Conservation (phyloP, 2,329 filamentous ascomycete genomes). For the Cladosporium sp. region DNA sequence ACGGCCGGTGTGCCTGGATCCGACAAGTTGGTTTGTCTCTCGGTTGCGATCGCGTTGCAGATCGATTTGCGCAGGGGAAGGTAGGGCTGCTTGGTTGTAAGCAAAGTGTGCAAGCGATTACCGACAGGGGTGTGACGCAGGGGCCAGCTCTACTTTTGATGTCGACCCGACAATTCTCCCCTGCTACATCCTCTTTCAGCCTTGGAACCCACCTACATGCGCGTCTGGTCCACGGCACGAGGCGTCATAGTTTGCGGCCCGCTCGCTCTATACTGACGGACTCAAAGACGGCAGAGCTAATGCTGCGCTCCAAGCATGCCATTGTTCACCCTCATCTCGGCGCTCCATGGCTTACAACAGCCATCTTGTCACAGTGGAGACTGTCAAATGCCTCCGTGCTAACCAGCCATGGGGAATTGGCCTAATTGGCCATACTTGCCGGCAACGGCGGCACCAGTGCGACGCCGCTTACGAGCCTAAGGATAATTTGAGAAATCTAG, state of each 20-base stretch:
- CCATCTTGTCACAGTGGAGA: neutral
- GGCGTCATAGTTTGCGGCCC: too few species aligned
- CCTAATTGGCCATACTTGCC: constrained; percentile 4
- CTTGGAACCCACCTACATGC: too few species aligned
- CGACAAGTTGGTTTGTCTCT: neutral
- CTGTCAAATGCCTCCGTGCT: constrained; percentile 6
- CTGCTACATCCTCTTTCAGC: neutral
- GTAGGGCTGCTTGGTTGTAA: neutral
- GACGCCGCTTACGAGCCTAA: neutral
- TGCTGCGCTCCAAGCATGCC: too few species aligned
- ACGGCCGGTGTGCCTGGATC: too few species aligned
- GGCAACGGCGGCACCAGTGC: neutral
- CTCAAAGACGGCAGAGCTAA: too few species aligned
- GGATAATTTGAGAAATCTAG: neutral
- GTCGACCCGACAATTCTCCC: neutral
- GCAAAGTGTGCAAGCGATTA: neutral
- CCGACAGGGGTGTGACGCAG: neutral
- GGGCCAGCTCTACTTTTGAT: neutral
- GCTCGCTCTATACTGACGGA: too few species aligned
- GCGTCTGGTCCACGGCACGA: too few species aligned
- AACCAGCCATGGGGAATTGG: neutral
- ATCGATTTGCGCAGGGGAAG: constrained; percentile 3
- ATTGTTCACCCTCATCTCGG: too few species aligned
- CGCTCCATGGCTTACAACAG: neutral
- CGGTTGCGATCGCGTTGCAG: neutral